phyloP scores from a whole-genome alignment of 768 basidiomycete genomes.

The Hericium erinaceus region DNA sequence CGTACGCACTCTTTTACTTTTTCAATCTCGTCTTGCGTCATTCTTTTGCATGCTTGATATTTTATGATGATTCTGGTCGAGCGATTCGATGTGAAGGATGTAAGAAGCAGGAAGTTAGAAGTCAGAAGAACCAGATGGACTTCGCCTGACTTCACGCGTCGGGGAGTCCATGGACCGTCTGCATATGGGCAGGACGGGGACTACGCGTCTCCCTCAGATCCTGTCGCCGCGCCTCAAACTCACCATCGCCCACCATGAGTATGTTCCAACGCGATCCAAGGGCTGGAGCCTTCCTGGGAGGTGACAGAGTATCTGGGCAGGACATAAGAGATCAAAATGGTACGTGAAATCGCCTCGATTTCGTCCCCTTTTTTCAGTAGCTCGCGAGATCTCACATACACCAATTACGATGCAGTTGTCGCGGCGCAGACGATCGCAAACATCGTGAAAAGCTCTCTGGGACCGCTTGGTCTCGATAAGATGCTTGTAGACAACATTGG shows the following conservation, averaged over 20 bases:
- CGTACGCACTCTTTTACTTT: too few species aligned
- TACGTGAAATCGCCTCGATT: conserved; percentile 23
- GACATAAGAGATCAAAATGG: conserved; percentile 98
- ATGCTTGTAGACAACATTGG: conserved; percentile 99
- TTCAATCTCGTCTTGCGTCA: too few species aligned
- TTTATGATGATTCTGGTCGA: too few species aligned
- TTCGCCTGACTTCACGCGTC: too few species aligned
- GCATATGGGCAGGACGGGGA: background rate
- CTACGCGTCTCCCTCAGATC: background rate
- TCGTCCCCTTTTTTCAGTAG: background rate
- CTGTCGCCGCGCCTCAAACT: background rate
- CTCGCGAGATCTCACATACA: conserved; percentile 2
- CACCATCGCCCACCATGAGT: conserved; percentile 8
- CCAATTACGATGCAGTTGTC: conserved; percentile 49
- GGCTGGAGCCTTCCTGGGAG: conserved; percentile 88
- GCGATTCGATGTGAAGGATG: too few species aligned
- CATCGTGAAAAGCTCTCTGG: conserved; percentile 91
- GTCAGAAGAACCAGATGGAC: too few species aligned
- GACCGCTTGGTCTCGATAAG: conserved; percentile 91
- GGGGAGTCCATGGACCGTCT: background rate
- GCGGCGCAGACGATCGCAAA: conserved; percentile 97
- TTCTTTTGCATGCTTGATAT: too few species aligned
- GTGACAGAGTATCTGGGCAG: conserved; percentile 88
- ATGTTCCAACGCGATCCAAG: conserved; percentile 91
- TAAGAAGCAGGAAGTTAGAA: too few species aligned